Conservation (phyloP, 805 yeast genomes). For the Metschnikowia henanensis region DNA sequence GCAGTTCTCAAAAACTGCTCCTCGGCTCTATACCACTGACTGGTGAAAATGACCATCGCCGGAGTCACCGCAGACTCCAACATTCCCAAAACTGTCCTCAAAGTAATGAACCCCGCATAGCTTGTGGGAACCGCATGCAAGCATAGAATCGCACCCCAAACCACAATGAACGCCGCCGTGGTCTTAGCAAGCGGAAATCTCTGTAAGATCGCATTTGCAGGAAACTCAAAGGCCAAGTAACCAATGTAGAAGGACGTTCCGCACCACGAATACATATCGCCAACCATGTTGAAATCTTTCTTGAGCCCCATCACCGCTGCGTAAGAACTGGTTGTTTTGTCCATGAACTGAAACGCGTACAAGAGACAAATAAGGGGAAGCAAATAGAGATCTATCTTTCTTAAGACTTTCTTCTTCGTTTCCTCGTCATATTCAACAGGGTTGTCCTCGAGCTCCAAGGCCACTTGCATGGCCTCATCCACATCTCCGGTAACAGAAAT, state of each 20-base stretch:
- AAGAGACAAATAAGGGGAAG: slow-evolving; percentile 51
- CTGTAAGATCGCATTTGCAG: slow-evolving; percentile 49
- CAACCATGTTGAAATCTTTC: slow-evolving; percentile 46
- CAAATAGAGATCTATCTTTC: slow-evolving; percentile 52
- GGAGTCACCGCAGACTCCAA: slow-evolving; percentile 58
- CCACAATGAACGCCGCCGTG: slow-evolving; percentile 45
- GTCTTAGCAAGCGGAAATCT: slow-evolving; percentile 56
- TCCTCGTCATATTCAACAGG: slow-evolving; percentile 13
- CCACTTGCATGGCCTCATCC: slow-evolving; percentile 47
- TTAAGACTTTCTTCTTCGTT: slow-evolving; percentile 35
- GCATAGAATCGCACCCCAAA: slow-evolving; percentile 63
- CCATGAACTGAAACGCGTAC: slow-evolving; percentile 58
- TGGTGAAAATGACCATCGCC: slow-evolving; percentile 53
- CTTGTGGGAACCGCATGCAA: slow-evolving; percentile 50
- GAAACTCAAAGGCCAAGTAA: slow-evolving; percentile 56
- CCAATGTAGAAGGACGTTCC: slow-evolving; percentile 64
- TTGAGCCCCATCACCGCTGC: slow-evolving; percentile 68
- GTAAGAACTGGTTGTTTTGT: slow-evolving; percentile 57
- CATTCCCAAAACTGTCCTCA: slow-evolving; percentile 52
- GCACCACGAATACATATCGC: slow-evolving; percentile 40
- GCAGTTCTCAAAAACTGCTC: slow-evolving; percentile 37
- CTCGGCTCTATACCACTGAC: slow-evolving; percentile 54
- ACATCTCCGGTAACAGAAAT: slow-evolving; percentile 38
- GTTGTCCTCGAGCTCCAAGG: slow-evolving; percentile 29
- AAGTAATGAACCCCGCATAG: slow-evolving; percentile 46